Evolutionary conservation across 192 early-diverging fungal species (phyloP).

Genomic region (Mortierella claussenii): DNA sequence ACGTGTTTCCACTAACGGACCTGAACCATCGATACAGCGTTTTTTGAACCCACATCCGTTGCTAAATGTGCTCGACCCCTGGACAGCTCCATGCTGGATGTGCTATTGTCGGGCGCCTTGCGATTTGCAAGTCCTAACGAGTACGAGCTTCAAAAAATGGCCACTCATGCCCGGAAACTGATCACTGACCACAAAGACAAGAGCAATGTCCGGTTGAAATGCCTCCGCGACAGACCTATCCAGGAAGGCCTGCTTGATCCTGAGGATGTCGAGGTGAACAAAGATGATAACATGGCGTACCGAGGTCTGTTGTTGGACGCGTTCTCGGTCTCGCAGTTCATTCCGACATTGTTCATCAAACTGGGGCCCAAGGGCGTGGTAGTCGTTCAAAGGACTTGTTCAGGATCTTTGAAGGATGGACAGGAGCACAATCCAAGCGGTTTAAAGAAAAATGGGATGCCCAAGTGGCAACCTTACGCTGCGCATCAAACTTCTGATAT

Average conservation of each 20-base stretch:
- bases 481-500: conserved; percentile 25
- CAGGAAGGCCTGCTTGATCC: conserved; percentile 7
- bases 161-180: conserved; percentile 34
- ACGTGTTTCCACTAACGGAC: too few relatives aligned
- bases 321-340: conserved; percentile 56
- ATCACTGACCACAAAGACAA: conserved; percentile 15
- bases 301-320: conserved; percentile 29
- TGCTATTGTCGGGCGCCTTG: conserved; percentile 38
- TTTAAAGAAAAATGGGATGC: not conserved
- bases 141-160: conserved; percentile 76
- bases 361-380: conserved; percentile 70
- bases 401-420: too few relatives aligned
- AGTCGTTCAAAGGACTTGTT: conserved; percentile 41
- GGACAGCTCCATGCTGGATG: conserved; percentile 36
- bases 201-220: conserved; percentile 15
- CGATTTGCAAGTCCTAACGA: conserved; percentile 78
- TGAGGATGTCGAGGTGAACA: not conserved
- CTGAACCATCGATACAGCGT: too few relatives aligned
- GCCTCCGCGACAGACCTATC: conserved; percentile 15
- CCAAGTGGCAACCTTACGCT: conserved; percentile 48
- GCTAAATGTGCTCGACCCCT: conserved; percentile 74
- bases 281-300: not conserved
- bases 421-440: not conserved
- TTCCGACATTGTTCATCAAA: conserved; percentile 73
- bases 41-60: conserved; percentile 95